Evolutionary conservation across 2,329 filamentous ascomycete species (phyloP).

Genomic region (Microdochium paspali): DNA sequence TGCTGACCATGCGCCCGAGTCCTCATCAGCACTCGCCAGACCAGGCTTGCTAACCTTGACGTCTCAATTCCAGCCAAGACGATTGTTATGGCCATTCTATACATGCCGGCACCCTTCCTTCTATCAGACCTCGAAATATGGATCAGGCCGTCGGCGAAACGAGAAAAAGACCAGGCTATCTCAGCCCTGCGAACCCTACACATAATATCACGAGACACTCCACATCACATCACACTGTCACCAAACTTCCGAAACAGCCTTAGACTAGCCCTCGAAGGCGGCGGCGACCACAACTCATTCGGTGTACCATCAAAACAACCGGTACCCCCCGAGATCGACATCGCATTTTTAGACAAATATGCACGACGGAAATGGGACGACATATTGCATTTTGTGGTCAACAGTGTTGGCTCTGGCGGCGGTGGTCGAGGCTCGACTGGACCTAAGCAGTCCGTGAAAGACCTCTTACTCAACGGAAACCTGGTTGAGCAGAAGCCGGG

Average conservation of each 20-base stretch:
- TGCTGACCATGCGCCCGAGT: background rate
- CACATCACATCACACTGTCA: constrained; percentile 67
- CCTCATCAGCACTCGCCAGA: too few species aligned
- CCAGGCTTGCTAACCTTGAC: constrained; percentile 3
- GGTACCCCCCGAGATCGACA: constrained; percentile 52
- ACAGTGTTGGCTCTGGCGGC: constrained; percentile 50
- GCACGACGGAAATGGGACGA: constrained; percentile 89
- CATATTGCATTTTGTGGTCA: constrained; percentile 91
- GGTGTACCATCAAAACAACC: constrained; percentile 69
- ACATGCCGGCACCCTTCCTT: constrained; percentile 72
- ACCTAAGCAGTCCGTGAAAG: constrained; percentile 72
- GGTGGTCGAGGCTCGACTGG: constrained; percentile 35
- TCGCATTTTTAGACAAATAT: constrained; percentile 72
- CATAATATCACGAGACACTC: constrained; percentile 61
- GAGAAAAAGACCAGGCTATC: constrained; percentile 76
- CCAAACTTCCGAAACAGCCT: constrained; percentile 77
- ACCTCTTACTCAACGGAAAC: constrained; percentile 69
- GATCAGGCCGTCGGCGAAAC: constrained; percentile 58
- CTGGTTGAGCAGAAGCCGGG: constrained; percentile 56
- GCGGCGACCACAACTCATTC: constrained; percentile 78
- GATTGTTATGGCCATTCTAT: constrained; percentile 91
- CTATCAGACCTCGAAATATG: constrained; percentile 77
- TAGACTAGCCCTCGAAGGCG: constrained; percentile 78
- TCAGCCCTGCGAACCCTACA: constrained; percentile 77
- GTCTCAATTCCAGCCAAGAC: constrained; percentile 60